Conservation (phyloP, 768 basidiomycete genomes). For the Phanerochaete sordida region DNA sequence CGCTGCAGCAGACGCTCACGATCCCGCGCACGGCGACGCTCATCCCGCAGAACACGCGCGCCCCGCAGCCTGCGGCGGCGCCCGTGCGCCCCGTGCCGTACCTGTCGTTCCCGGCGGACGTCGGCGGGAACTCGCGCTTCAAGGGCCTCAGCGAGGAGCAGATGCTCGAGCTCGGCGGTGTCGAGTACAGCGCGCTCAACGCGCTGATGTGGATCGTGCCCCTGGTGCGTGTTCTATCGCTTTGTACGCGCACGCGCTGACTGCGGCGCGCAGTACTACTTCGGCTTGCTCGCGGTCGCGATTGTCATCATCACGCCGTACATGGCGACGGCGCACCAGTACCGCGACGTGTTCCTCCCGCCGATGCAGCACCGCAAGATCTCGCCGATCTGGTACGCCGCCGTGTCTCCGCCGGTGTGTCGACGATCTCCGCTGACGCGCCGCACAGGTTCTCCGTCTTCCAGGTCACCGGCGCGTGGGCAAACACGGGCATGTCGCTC, state of each 20-base stretch:
- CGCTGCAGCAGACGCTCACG: slow-evolving; percentile 68
- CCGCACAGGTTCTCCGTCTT: slow-evolving; percentile 73
- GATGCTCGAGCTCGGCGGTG: slow-evolving; percentile 87
- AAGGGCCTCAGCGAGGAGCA: slow-evolving; percentile 71
- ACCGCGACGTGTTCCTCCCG: slow-evolving; percentile 56
- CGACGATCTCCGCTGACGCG: background rate
- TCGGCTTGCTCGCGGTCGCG: slow-evolving; percentile 61
- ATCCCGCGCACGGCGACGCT: slow-evolving; percentile 70
- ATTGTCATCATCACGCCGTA: slow-evolving; percentile 82
- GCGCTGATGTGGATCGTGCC: slow-evolving; percentile 80
- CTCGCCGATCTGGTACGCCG: slow-evolving; percentile 71
- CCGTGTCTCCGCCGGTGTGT: slow-evolving; percentile 10
- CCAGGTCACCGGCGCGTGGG: slow-evolving; percentile 82
- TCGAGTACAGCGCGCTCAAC: slow-evolving; percentile 85
- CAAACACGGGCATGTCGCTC: slow-evolving; percentile 84
- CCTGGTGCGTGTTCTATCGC: slow-evolving; percentile 41
- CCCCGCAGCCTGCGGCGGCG: background rate
- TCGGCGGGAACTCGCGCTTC: slow-evolving; percentile 81
- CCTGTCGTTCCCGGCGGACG: slow-evolving; percentile 78
- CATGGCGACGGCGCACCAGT: slow-evolving; percentile 50
- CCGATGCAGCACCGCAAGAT: slow-evolving; percentile 56
- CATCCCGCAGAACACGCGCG: slow-evolving; percentile 37
- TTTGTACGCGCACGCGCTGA: background rate
- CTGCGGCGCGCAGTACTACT: slow-evolving; percentile 59
- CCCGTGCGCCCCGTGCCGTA: slow-evolving; percentile 65